Percentiles rank a stretch among this genome's conserved stretches.
phyloP scores from a whole-genome alignment of 1,284 basidiomycete species.

The Cutaneotrichosporon mucoides region DNA sequence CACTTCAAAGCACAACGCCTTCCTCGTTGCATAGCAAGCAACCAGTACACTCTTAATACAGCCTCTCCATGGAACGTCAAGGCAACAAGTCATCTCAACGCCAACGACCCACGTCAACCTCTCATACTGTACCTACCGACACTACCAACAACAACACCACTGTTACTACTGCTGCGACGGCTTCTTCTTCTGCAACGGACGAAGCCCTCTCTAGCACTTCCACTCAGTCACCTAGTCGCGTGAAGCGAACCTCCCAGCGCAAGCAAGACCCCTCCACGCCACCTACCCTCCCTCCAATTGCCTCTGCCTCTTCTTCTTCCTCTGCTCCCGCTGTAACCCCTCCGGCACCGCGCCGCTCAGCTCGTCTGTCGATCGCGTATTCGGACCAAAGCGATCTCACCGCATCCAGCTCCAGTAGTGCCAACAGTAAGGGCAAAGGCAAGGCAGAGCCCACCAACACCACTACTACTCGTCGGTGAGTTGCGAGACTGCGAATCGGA shows the following conservation, averaged over 20 bases:
- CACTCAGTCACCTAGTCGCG: conserved; percentile 3
- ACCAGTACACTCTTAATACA: too few relatives aligned
- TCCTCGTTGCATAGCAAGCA: too few relatives aligned
- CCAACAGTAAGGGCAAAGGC: conserved; percentile 30
- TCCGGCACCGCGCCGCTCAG: conserved; percentile 27
- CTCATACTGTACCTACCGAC: neutral
- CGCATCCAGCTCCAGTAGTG: conserved; percentile 3
- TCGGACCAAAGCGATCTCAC: conserved; percentile 10
- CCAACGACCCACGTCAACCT: neutral
- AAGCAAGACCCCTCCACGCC: conserved; percentile 1
- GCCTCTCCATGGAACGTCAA: too few relatives aligned
- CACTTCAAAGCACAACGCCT: too few relatives aligned
- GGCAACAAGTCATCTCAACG: too few relatives aligned
- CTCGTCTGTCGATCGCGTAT: conserved; percentile 30
- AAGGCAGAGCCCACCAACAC: conserved; percentile 19
- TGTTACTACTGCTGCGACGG: too few relatives aligned
- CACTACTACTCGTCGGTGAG: neutral
- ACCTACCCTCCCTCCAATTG: neutral
- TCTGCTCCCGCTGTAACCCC: neutral
- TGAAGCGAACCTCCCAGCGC: conserved; percentile 2
- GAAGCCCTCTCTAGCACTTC: neutral
- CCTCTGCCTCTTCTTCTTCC: neutral
- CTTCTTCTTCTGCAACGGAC: conserved; percentile 1
- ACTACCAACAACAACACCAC: neutral
- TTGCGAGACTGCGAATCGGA: neutral